A percentile compares a stretch with the other conserved stretches of the same genome.
These are phyloP conservation scores for Teratosphaeria viscida DNA, from an alignment of 2,329 filamentous ascomycete genomes.

Conservation along the genomic window DNA sequence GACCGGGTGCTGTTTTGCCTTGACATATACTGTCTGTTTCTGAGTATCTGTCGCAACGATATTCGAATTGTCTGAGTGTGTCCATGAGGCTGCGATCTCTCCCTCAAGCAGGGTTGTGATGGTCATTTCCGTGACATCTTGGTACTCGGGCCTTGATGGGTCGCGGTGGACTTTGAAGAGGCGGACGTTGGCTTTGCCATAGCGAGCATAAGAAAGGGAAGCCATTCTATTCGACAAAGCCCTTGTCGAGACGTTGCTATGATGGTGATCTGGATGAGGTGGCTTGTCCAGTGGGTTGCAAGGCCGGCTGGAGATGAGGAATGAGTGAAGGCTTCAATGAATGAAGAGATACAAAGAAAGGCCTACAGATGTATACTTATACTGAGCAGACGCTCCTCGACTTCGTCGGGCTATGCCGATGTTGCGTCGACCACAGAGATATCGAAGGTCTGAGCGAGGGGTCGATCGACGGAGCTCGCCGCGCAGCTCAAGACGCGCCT, in stretches of 20 bases:
- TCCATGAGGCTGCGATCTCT: constrained; percentile 83
- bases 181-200: constrained; percentile 96
- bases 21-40: constrained; percentile 86
- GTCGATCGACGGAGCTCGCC: background rate
- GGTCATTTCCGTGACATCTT: constrained; percentile 90
- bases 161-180: constrained; percentile 89
- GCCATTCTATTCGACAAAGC: constrained; percentile 28
- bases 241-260: background rate
- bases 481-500: background rate
- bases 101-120: constrained; percentile 88
- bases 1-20: constrained; percentile 86
- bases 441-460: background rate
- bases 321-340: background rate
- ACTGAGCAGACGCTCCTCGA: background rate
- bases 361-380: background rate
- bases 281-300: background rate
- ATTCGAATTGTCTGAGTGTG: constrained; percentile 83
- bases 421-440: background rate
- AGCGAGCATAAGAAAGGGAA: constrained; percentile 51
- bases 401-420: background rate
- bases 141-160: constrained; percentile 50
- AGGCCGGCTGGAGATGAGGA: background rate
- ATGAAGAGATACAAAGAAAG: background rate
- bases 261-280: background rate
- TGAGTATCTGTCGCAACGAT: constrained; percentile 95